These are phyloP conservation scores for Draba incana DNA, from an alignment of 345 rosid species.

Conservation along the genomic window DNA sequence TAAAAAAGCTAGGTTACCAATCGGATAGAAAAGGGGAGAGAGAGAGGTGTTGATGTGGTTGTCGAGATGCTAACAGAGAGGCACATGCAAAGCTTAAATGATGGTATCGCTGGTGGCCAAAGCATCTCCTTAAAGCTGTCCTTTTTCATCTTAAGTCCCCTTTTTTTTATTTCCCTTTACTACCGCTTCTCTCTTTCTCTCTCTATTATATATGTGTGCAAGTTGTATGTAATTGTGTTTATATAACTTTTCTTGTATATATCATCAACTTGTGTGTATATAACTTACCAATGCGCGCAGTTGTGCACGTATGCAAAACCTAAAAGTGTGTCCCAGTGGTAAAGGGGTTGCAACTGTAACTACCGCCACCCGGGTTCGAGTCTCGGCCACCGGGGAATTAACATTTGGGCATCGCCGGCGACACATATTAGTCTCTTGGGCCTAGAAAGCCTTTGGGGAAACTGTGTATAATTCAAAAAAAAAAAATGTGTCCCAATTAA, in stretches of 20 bases:
- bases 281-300: conserved; percentile 8
- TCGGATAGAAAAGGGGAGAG: conserved; percentile 27
- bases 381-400: too few species aligned
- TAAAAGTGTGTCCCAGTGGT: conserved; percentile 20
- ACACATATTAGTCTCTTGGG: too few species aligned
- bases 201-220: not conserved
- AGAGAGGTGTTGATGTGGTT: conserved; percentile 39
- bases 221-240: conserved; percentile 4
- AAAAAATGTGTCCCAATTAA: conserved; percentile 18
- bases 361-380: too few species aligned
- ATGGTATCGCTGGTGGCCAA: conserved; percentile 47
- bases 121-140: conserved; percentile 48
- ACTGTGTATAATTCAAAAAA: too few species aligned
- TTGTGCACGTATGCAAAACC: conserved; percentile 39
- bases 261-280: conserved; percentile 9
- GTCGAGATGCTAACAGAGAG: conserved; percentile 49
- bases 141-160: conserved; percentile 36
- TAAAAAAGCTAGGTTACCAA: too few species aligned
- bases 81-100: conserved; percentile 52
- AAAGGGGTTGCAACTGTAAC: too few species aligned
- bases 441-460: too few species aligned
- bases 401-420: too few species aligned
- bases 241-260: not conserved
- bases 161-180: conserved; percentile 14
- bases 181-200: conserved; percentile 26